Evolutionary conservation across 306 rosid genomes (phyloP).

Genomic region (Trichosanthes cucumerina): DNA sequence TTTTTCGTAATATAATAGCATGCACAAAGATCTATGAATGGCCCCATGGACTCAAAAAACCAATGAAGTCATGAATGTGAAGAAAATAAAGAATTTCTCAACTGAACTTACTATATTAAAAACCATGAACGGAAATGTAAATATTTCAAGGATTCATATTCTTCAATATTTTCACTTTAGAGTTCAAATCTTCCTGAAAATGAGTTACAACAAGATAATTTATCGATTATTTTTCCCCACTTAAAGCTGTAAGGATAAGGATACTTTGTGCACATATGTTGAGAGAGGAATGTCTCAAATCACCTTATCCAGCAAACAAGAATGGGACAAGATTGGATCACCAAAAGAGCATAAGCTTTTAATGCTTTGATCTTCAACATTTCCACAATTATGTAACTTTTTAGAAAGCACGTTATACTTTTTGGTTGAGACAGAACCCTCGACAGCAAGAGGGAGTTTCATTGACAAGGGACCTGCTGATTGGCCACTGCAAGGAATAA

Average conservation of each 20-base stretch:
- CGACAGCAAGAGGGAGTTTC: constrained; percentile 33
- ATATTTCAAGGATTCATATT: not conserved
- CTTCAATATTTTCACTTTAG: not conserved
- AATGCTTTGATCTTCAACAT: constrained; percentile 19
- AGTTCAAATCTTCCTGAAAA: not conserved
- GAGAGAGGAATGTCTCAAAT: not conserved
- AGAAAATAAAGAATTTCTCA: constrained; percentile 1
- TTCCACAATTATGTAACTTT: constrained; percentile 17
- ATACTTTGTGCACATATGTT: not conserved
- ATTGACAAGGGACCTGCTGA: constrained; percentile 52
- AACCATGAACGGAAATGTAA: not conserved
- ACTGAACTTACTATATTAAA: not conserved
- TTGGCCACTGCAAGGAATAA: constrained; percentile 49
- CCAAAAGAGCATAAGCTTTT: constrained; percentile 20
- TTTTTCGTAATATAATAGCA: not conserved
- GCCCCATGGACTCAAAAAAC: not conserved
- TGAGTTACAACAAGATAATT: not conserved
- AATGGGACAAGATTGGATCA: constrained; percentile 24
- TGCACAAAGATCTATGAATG: not conserved
- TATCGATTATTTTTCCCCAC: not conserved
- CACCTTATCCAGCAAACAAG: constrained; percentile 43
- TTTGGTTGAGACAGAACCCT: constrained; percentile 19
- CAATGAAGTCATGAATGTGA: not conserved
- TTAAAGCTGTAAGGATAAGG: not conserved
- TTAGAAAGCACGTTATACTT: constrained; percentile 21